Conservation (phyloP, 1,284 basidiomycete species). For the Microbotryum lychnidis-dioicae region DNA sequence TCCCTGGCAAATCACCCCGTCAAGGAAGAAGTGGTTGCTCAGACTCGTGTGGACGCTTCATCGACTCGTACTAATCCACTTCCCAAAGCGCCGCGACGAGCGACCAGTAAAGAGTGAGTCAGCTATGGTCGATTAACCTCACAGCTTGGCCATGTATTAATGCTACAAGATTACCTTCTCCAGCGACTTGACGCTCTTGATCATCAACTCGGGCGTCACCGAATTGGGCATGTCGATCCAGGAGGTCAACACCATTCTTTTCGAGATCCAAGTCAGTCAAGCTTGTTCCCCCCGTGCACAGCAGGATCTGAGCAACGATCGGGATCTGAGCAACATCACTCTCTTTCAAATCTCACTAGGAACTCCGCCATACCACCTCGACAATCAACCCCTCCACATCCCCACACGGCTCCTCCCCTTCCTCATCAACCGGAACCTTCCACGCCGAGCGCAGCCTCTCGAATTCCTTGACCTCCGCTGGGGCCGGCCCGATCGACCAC, state of each 20-base stretch:
- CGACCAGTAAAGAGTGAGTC: neutral
- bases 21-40: no score
- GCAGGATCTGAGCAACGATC: no score
- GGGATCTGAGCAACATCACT: neutral
- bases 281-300: neutral
- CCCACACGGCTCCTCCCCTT: neutral
- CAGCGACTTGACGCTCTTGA: slow-evolving; percentile 22
- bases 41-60: no score
- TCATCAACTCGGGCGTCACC: slow-evolving; percentile 24
- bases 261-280: slow-evolving; percentile 31
- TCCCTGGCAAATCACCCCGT: no score
- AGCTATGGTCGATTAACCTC: neutral
- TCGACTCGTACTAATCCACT: neutral
- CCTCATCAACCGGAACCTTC: neutral
- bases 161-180: neutral
- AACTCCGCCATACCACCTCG: slow-evolving; percentile 26
- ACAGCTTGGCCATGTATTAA: neutral
- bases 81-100: neutral
- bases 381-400: neutral
- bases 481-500: no score
- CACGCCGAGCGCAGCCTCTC: neutral
- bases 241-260: slow-evolving; percentile 30
- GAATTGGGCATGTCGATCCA: slow-evolving; percentile 27
- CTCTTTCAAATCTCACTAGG: slow-evolving; percentile 12
- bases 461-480: neutral